These are phyloP conservation scores for Corylus avellana DNA, from an alignment of 306 rosid species.

Conservation along the genomic window DNA sequence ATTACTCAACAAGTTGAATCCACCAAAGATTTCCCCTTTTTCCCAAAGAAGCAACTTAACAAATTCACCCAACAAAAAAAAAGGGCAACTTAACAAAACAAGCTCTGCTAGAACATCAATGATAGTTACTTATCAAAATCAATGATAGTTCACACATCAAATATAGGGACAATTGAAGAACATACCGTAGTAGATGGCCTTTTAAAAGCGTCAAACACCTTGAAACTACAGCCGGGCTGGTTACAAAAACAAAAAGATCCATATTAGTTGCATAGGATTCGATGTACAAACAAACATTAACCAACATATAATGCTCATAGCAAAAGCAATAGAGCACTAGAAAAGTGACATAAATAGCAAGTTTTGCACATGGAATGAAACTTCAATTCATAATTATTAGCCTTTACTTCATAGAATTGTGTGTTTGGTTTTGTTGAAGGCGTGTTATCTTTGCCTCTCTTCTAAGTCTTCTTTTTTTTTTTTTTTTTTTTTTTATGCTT, in stretches of 20 bases:
- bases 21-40: conserved; percentile 2
- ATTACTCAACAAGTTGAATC: not conserved
- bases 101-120: not conserved
- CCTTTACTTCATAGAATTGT: not conserved
- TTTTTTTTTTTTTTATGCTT: not conserved
- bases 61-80: not conserved
- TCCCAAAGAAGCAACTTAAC: not conserved
- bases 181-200: conserved; percentile 91
- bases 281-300: not conserved
- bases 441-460: not conserved
- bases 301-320: conserved; percentile 21
- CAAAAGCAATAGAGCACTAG: conserved; percentile 25
- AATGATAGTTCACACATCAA: conserved; percentile 21
- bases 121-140: not conserved
- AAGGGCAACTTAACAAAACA: not conserved
- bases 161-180: conserved; percentile 19
- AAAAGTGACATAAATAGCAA: conserved; percentile 1
- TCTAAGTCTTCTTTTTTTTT: not conserved
- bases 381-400: not conserved
- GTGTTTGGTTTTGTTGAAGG: not conserved
- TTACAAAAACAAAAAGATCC: conserved; percentile 38
- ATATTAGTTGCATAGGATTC: conserved; percentile 33
- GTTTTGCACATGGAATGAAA: not conserved
- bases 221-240: conserved; percentile 97
- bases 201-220: conserved; percentile 94